Evolutionary conservation across 768 basidiomycete genomes (phyloP).

Genomic region (Amanita jacksonii): DNA sequence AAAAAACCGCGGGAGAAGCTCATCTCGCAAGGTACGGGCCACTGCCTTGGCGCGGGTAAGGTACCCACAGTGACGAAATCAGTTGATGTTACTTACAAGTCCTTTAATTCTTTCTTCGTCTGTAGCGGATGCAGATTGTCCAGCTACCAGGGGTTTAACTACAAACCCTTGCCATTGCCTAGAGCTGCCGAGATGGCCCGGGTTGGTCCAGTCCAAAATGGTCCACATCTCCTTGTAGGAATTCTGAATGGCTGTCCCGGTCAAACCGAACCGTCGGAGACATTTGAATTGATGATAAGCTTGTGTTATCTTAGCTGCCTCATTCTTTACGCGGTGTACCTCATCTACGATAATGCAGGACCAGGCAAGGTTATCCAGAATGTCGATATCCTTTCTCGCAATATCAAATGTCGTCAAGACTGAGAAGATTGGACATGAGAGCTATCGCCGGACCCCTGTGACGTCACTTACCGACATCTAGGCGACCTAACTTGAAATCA

Average conservation of each 20-base stretch:
- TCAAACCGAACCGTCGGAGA: constrained; percentile 69
- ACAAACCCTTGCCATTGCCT: constrained; percentile 75
- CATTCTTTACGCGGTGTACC: constrained; percentile 84
- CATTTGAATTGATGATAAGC: constrained; percentile 69
- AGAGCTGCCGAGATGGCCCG: constrained; percentile 60
- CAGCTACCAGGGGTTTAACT: constrained; percentile 52
- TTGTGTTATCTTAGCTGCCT: constrained; percentile 48
- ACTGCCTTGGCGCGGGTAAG: constrained; percentile 31
- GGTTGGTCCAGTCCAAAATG: constrained; percentile 87
- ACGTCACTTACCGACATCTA: constrained; percentile 65
- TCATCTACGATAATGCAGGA: constrained; percentile 80
- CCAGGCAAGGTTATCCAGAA: constrained; percentile 61
- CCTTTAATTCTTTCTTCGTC: constrained; percentile 52
- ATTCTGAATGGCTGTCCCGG: constrained; percentile 78
- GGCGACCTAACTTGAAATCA: constrained; percentile 72
- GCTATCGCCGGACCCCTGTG: neutral
- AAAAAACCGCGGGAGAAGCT: constrained; percentile 78
- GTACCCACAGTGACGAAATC: neutral
- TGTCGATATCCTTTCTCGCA: constrained; percentile 59
- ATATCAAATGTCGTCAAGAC: constrained; percentile 79
- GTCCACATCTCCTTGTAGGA: constrained; percentile 88
- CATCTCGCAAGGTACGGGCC: constrained; percentile 50
- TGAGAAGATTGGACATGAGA: constrained; percentile 19
- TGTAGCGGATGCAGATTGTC: constrained; percentile 58
- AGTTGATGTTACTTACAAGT: constrained; percentile 25